Base-by-base conservation (phyloP, 192 early-diverging fungal species). In the Kickxella alabastrina region DNA sequence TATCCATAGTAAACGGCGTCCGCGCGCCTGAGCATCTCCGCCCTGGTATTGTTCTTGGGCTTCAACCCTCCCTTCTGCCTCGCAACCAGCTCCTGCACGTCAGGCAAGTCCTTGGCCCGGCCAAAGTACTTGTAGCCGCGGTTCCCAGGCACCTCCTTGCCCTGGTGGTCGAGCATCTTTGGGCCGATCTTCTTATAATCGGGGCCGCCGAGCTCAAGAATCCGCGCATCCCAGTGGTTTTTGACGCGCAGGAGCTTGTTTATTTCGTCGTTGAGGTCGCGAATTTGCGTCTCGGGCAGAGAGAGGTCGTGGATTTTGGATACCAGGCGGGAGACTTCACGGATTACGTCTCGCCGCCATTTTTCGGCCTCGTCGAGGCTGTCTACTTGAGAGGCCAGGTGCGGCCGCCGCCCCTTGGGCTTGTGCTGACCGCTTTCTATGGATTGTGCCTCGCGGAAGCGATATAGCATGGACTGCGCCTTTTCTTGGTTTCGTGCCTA, bases 71-170 rank as follows among this genome's bases (percentile, higher is more conserved):
- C 37, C 12, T 51, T 17, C 65, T 85, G 70, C 62, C 85, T 69
- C 43, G 90, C 90, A 63, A 98, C 88, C 40, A 97, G 65, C 63
- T 99, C 93, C 57, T 85, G 84, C 36, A 99, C 93, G 23, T 91
- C 94, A 0, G 92, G 92, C 42, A 99, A 77, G 43, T 96, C 89
- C 53, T 86, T 90, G 41, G 96, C 94, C 23, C 92, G 86, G 8
- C 96, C 94, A 84, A 97, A 99, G 63, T 97, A 98, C 86, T 88
- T 91, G 82, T 97, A 99, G 57, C 94, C 94, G 36, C 88, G 70
- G 34, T 81, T 85, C 0, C 93, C 94, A 0, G 92, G 90, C 2
- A 92, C 91, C 51, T 92, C 92, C 37, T 78, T 85, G 9, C 93
- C 96, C 52, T 95, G 90, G 28, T 82, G 65, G 68, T 94, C 93